Percentiles rank a stretch among this genome's conserved stretches.
Conservation (phyloP, 805 yeast species). For the Kazachstania taianensis region DNA sequence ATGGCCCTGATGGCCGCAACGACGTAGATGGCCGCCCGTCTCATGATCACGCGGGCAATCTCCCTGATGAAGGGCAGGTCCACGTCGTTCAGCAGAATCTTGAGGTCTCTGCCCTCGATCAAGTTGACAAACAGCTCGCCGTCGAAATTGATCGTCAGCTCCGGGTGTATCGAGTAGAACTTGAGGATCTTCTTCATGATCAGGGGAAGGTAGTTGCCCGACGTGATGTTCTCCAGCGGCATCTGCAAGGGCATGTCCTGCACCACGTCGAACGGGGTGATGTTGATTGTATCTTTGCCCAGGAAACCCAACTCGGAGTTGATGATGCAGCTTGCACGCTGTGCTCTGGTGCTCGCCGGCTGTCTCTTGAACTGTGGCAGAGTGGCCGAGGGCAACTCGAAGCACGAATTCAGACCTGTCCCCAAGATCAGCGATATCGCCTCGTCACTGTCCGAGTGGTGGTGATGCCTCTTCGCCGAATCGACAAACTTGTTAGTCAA, state of each 20-base stretch:
- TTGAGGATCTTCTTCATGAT: slow-evolving; percentile 13
- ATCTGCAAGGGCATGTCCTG: slow-evolving; percentile 7
- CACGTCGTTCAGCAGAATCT: slow-evolving; percentile 1
- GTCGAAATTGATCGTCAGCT: slow-evolving; percentile 10
- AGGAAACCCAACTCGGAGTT: slow-evolving; percentile 25
- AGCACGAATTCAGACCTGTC: slow-evolving; percentile 54
- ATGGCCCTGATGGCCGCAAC: slow-evolving; percentile 16
- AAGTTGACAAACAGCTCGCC: slow-evolving; percentile 15
- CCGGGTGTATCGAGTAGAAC: slow-evolving; percentile 9
- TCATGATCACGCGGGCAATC: slow-evolving; percentile 12
- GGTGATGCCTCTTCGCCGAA: neutral
- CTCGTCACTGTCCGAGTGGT: slow-evolving; percentile 18
- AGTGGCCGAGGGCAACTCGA: slow-evolving; percentile 15
- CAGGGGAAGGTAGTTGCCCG: slow-evolving; percentile 23
- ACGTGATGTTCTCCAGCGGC: slow-evolving; percentile 24
- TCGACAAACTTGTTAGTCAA: slow-evolving; percentile 36
- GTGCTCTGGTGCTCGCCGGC: neutral
- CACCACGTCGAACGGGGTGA: slow-evolving; percentile 14
- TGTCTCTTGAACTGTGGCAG: slow-evolving; percentile 12
- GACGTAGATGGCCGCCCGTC: slow-evolving; percentile 20
- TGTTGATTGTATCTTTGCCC: slow-evolving; percentile 6
- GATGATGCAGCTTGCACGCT: slow-evolving; percentile 9
- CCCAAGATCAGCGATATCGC: slow-evolving; percentile 52
- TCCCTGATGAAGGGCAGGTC: slow-evolving; percentile 5
- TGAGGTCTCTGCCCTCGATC: slow-evolving; percentile 4